A percentile compares a stretch with the other conserved stretches of the same genome.
Evolutionary conservation across 1,284 basidiomycete species (phyloP).

Genomic region (Ceratorhiza oryzae-sativae): DNA sequence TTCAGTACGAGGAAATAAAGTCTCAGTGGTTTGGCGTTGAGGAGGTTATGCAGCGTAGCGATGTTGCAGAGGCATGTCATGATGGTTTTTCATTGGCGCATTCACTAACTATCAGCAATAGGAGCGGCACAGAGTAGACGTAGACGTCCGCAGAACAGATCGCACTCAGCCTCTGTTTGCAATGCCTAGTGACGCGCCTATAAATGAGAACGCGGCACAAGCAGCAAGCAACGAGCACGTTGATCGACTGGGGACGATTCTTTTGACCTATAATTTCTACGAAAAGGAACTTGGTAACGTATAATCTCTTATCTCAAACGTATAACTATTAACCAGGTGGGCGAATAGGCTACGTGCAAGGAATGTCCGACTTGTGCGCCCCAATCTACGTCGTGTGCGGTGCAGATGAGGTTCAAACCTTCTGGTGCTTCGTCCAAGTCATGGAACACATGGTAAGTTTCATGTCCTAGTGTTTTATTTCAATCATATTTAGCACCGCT

Average conservation of each 20-base stretch:
- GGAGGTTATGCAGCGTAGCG: slow-evolving; percentile 77
- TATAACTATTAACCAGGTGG: not conserved
- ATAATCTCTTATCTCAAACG: not conserved
- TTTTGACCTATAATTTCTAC: slow-evolving; percentile 93
- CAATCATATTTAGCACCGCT: not conserved
- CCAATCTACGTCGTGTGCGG: slow-evolving; percentile 93
- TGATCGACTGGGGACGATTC: slow-evolving; percentile 75
- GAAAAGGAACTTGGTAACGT: slow-evolving; percentile 83
- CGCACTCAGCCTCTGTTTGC: slow-evolving; percentile 87
- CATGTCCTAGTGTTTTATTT: not conserved
- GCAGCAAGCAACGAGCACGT: slow-evolving; percentile 88
- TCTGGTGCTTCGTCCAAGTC: slow-evolving; percentile 94
- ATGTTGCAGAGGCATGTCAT: slow-evolving; percentile 69
- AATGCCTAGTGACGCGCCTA: slow-evolving; percentile 49
- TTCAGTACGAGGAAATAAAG: slow-evolving; percentile 73
- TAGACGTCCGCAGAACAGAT: slow-evolving; percentile 98
- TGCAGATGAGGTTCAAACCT: slow-evolving; percentile 87
- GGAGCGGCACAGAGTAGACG: slow-evolving; percentile 89
- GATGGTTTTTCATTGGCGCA: not conserved
- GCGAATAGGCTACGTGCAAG: slow-evolving; percentile 82
- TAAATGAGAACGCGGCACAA: slow-evolving; percentile 77
- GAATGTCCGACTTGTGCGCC: slow-evolving; percentile 96
- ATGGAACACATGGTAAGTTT: slow-evolving; percentile 90
- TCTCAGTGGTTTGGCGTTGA: slow-evolving; percentile 81
- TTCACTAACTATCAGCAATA: slow-evolving; percentile 45